These are phyloP conservation scores for Fusarium nisikadoi DNA, from an alignment of 2,329 filamentous ascomycete species.

Conservation along the genomic window DNA sequence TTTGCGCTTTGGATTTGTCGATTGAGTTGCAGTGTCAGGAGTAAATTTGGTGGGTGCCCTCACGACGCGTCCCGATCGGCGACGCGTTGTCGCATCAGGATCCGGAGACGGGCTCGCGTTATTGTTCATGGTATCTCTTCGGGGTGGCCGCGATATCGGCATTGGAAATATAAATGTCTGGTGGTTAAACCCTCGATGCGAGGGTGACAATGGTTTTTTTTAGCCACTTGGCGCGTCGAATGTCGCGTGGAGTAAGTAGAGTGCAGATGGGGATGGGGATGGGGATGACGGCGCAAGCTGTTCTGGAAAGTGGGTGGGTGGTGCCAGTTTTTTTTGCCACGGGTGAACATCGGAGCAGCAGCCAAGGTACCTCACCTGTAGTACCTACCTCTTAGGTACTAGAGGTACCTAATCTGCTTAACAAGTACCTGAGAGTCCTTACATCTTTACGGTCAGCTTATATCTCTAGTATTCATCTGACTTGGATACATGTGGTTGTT, in stretches of 20 bases:
- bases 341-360: conserved; percentile 42
- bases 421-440: not conserved
- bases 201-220: conserved; percentile 45
- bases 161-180: conserved; percentile 31
- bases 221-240: conserved; percentile 46
- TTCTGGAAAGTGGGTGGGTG: conserved; percentile 42
- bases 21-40: conserved; percentile 57
- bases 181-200: conserved; percentile 42
- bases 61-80: conserved; percentile 76
- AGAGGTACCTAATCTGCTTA: not conserved
- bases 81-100: conserved; percentile 64
- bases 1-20: conserved; percentile 67
- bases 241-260: conserved; percentile 40
- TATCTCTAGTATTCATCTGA: not conserved
- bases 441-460: not conserved
- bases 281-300: conserved; percentile 41
- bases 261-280: conserved; percentile 16
- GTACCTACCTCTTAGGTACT: too few species aligned
- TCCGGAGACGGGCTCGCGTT: conserved; percentile 65
- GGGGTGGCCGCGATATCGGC: conserved; percentile 35
- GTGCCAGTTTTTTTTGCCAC: conserved; percentile 16
- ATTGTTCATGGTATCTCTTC: conserved; percentile 60
- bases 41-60: conserved; percentile 69
- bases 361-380: not conserved
- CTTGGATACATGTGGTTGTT: not conserved